Conservation (phyloP, 2,329 filamentous ascomycete species). For the Penicillium sp. region DNA sequence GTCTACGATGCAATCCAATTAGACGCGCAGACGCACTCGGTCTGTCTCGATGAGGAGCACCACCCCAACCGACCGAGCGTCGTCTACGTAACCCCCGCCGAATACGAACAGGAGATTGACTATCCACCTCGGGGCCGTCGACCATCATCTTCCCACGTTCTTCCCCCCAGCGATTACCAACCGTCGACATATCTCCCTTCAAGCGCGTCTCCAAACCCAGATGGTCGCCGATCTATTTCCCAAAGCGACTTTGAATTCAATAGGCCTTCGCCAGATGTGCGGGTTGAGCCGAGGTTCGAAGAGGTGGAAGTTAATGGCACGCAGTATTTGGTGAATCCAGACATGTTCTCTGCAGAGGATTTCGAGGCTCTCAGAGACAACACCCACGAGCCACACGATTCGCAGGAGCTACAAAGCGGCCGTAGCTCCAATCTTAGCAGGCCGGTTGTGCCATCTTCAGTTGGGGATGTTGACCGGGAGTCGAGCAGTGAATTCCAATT, state of each 20-base stretch:
- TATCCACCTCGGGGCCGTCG: slow-evolving; percentile 14
- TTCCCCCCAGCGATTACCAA: slow-evolving; percentile 14
- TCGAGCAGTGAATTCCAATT: slow-evolving; percentile 13
- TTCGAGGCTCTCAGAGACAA: slow-evolving; percentile 11
- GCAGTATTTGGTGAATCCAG: slow-evolving; percentile 12
- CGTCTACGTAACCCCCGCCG: slow-evolving; percentile 13
- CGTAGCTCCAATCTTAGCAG: slow-evolving; percentile 15
- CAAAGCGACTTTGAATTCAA: slow-evolving; percentile 15
- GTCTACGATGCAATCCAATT: slow-evolving; percentile 7
- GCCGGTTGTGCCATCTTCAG: slow-evolving; percentile 12
- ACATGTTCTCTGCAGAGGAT: slow-evolving; percentile 12
- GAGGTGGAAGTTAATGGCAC: slow-evolving; percentile 14
- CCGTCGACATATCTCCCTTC: slow-evolving; percentile 11
- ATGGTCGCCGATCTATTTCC: slow-evolving; percentile 12
- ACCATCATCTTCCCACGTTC: slow-evolving; percentile 8
- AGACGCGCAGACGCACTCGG: not conserved
- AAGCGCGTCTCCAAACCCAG: slow-evolving; percentile 9
- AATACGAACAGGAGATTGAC: slow-evolving; percentile 10
- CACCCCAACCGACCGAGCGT: slow-evolving; percentile 7
- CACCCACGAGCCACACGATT: slow-evolving; percentile 6
- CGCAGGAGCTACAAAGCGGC: slow-evolving; percentile 7
- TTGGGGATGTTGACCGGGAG: slow-evolving; percentile 18
- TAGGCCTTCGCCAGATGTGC: slow-evolving; percentile 5
- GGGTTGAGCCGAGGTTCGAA: slow-evolving; percentile 10
- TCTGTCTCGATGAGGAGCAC: slow-evolving; percentile 9